phyloP scores from a whole-genome alignment of 192 early-diverging fungal genomes.

The Tieghemiomyces parasiticus region DNA sequence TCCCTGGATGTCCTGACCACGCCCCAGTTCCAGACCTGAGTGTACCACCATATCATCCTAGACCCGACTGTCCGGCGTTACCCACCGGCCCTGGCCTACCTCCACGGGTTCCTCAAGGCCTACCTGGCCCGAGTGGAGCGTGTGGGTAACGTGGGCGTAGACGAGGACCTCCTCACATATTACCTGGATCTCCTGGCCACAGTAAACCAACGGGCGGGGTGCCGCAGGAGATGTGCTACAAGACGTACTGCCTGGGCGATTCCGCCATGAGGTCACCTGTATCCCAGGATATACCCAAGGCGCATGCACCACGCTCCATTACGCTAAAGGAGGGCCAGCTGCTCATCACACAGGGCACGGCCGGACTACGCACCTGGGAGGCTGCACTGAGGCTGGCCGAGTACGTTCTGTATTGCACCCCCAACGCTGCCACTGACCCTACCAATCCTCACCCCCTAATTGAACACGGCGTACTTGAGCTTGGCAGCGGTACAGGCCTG shows the following conservation, averaged over 20 bases:
- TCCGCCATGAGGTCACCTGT: no score
- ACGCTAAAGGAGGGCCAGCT: conserved; percentile 35
- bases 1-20: neutral
- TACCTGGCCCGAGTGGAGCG: conserved; percentile 6
- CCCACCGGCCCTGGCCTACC: neutral
- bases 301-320: conserved; percentile 16
- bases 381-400: conserved; percentile 36
- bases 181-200: neutral
- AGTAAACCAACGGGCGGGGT: no score
- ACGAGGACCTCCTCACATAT: neutral
- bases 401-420: conserved; percentile 29
- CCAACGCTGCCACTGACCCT: no score
- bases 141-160: neutral
- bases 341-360: conserved; percentile 40
- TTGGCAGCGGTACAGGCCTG: conserved; percentile 7
- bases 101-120: conserved; percentile 7
- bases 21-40: neutral
- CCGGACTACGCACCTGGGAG: conserved; percentile 47
- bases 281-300: no score
- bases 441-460: no score
- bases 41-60: no score
- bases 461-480: conserved; percentile 8
- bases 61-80: neutral
- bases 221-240: no score
- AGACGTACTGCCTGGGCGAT: no score